Evolutionary conservation across 306 rosid genomes (phyloP).

Genomic region (Elaeagnus macrophylla): DNA sequence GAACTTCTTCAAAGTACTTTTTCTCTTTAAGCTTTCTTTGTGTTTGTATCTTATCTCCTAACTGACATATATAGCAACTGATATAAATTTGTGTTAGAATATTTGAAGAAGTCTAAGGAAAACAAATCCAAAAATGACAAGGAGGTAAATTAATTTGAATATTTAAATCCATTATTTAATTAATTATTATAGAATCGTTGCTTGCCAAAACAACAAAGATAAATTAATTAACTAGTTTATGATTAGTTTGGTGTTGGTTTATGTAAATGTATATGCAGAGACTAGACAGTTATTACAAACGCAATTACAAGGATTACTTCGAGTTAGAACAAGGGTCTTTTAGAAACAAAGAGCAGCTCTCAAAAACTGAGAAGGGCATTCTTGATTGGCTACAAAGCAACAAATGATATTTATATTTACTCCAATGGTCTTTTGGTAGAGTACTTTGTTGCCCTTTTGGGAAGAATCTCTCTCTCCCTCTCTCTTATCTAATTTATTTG

Average conservation of each 20-base stretch:
- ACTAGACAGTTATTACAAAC: slow-evolving; percentile 72
- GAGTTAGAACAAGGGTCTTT: slow-evolving; percentile 62
- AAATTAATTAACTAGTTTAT: neutral
- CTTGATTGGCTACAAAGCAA: slow-evolving; percentile 74
- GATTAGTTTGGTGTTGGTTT: neutral
- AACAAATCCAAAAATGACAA: slow-evolving; percentile 87
- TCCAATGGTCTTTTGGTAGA: too few species aligned
- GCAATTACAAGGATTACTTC: slow-evolving; percentile 91
- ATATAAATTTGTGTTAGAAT: slow-evolving; percentile 38
- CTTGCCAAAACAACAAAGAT: too few species aligned
- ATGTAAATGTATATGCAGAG: slow-evolving; percentile 37
- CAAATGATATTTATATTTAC: too few species aligned
- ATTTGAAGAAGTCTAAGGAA: slow-evolving; percentile 70
- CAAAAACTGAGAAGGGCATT: slow-evolving; percentile 75
- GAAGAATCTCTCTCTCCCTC: too few species aligned
- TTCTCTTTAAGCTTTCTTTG: neutral
- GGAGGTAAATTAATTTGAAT: slow-evolving; percentile 37
- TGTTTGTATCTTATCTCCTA: neutral
- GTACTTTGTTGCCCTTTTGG: too few species aligned
- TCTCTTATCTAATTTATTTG: too few species aligned
- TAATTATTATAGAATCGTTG: neutral
- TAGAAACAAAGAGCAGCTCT: slow-evolving; percentile 38
- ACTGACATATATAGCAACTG: neutral
- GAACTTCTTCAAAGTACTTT: slow-evolving; percentile 60
- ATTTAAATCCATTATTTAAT: neutral